Base-by-base conservation (phyloP, 345 rosid species). In the Corchorus olitorius region DNA sequence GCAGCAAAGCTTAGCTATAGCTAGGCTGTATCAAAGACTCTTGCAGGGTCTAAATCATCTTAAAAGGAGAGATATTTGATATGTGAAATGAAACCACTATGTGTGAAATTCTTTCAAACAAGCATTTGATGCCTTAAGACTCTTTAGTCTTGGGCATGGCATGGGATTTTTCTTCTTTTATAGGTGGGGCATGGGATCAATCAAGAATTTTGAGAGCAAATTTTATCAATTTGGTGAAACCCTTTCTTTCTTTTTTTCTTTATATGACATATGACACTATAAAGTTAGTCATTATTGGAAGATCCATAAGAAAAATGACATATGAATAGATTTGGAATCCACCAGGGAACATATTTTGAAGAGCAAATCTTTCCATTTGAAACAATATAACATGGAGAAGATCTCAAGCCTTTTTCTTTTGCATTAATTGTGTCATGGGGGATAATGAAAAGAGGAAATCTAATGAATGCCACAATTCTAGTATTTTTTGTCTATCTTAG, bases 21-120 rank as follows among this genome's bases (percentile, higher is more conserved):
- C 12, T 70, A 72, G 53, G 39, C 65, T 56, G 75, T 20, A 56
- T 41, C 39, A 72, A 72, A 39, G 19, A 72, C 48, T 56, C 56
- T 27, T 27, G 27, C 50, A 15, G 35, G 17, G 48, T 52, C 64
- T 27, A 59, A 59, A 11, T 59, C 64, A 59, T 22, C 64, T 22
- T 27, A 4, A 60, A 60, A 60, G 17, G 41, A 12, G 14, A 5
- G 41, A 62, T 8, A 62, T 2, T 6, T 3, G 43, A 39, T 8
- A 62, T 6, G 27, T 27, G 27, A 27, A 27, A 27, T 27, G 45
- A 34, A 14, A 15, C 43, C 66, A 62, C 66, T 15, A 62, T 34
- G 43, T 14, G 27, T 27, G 2, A 17, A 53, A 35, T 70, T 70
- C 61, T 35, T 53, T 70, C 74, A 70, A 35, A n/a, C 74, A 10